phyloP scores from a whole-genome alignment of 306 rosid genomes.

The Castanea sativa region DNA sequence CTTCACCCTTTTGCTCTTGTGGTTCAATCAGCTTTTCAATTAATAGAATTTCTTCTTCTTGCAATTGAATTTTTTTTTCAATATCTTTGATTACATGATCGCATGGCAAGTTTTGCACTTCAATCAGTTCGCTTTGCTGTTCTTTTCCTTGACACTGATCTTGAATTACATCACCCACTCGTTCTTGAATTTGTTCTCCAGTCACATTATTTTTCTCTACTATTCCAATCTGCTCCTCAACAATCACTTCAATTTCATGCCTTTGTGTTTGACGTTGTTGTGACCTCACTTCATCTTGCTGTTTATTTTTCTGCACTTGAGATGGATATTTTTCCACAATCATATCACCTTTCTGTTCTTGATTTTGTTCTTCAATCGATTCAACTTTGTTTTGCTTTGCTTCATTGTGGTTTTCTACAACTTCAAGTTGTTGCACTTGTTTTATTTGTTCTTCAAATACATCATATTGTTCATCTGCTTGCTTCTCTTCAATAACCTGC shows the following conservation, averaged over 20 bases:
- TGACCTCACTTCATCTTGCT: too few species aligned
- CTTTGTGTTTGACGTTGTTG: not conserved
- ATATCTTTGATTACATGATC: not conserved
- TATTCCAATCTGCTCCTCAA: not conserved
- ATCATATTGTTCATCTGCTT: too few species aligned
- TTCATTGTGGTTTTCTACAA: too few species aligned
- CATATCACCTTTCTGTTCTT: too few species aligned
- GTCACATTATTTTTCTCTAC: not conserved
- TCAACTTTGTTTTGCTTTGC: not conserved
- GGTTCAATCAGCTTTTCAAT: not conserved
- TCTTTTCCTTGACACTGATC: too few species aligned
- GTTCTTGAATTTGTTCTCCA: slow-evolving; percentile 25
- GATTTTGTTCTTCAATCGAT: not conserved
- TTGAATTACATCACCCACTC: too few species aligned
- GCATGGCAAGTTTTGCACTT: not conserved
- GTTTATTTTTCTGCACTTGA: too few species aligned
- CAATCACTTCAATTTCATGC: not conserved
- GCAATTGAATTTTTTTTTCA: not conserved
- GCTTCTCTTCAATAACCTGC: too few species aligned
- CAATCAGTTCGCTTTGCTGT: not conserved
- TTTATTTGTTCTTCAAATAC: too few species aligned
- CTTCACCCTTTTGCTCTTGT: not conserved
- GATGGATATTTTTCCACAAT: too few species aligned
- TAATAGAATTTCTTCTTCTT: slow-evolving; percentile 12
- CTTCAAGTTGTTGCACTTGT: too few species aligned